A percentile compares a stretch with the other conserved stretches of the same genome.
Conservation (phyloP, 768 basidiomycete species). For the Scleroderma citrinum region DNA sequence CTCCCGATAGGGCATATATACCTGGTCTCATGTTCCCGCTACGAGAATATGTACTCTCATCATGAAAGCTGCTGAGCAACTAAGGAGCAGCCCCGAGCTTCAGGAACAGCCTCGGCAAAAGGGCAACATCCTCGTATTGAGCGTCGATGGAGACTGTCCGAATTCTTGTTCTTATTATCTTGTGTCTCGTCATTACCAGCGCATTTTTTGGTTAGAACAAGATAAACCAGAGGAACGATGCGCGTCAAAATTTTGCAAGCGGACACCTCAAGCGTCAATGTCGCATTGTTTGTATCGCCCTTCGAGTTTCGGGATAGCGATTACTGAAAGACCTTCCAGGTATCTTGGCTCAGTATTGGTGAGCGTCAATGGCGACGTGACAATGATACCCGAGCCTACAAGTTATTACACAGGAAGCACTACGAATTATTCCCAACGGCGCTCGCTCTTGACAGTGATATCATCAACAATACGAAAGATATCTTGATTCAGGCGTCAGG, state of each 20-base stretch:
- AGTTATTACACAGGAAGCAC: conserved; percentile 17
- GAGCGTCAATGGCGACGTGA: conserved; percentile 1
- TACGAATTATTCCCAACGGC: conserved; percentile 27
- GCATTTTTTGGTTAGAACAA: conserved; percentile 24
- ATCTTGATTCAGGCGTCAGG: conserved; percentile 24
- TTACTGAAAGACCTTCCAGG: conserved; percentile 13
- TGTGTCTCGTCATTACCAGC: conserved; percentile 21
- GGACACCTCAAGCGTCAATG: conserved; percentile 4
- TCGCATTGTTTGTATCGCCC: conserved; percentile 18
- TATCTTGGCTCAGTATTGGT: conserved; percentile 26
- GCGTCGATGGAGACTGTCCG: neutral
- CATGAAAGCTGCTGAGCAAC: neutral
- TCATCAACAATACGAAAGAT: conserved; percentile 16
- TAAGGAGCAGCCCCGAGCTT: neutral
- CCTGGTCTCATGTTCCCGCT: neutral
- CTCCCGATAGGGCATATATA: neutral
- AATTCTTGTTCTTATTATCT: conserved; percentile 20
- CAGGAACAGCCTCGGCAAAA: conserved; percentile 5
- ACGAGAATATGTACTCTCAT: neutral
- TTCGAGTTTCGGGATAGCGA: neutral
- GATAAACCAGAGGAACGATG: conserved; percentile 18
- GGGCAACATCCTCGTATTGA: conserved; percentile 14
- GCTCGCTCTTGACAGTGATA: conserved; percentile 13
- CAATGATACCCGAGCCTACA: neutral
- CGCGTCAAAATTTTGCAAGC: conserved; percentile 15